phyloP scores from a whole-genome alignment of 2,329 filamentous ascomycete genomes.

The Epichloe coenophiala region DNA sequence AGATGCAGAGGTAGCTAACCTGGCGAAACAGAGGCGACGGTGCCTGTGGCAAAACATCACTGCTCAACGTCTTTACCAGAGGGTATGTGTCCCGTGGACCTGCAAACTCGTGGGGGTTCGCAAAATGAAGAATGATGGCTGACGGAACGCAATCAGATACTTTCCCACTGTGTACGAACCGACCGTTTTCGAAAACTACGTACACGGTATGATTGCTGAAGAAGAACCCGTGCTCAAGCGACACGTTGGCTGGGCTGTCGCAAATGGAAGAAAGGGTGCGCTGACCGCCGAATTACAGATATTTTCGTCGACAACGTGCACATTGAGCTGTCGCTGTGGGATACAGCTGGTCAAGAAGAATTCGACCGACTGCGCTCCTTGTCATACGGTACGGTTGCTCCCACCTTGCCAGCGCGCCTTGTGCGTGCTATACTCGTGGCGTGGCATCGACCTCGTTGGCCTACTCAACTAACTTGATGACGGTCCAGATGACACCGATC shows the following conservation, averaged over 20 bases:
- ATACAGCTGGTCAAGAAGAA: constrained; percentile 97
- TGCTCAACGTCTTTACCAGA: constrained; percentile 97
- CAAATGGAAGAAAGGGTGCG: neutral
- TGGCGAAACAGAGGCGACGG: constrained; percentile 61
- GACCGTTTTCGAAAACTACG: constrained; percentile 97
- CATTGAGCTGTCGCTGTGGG: constrained; percentile 95
- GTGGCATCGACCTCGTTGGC: neutral
- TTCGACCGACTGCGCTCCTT: constrained; percentile 92
- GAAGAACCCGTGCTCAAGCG: neutral
- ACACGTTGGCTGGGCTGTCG: neutral
- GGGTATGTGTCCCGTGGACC: constrained; percentile 44
- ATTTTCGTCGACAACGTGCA: constrained; percentile 97
- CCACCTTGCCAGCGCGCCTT: neutral
- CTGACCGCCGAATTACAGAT: constrained; percentile 38
- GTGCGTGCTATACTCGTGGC: neutral
- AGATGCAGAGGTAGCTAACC: neutral
- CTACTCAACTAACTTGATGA: constrained; percentile 6
- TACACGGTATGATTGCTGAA: constrained; percentile 57
- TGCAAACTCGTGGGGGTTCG: neutral
- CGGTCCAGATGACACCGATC: constrained; percentile 64
- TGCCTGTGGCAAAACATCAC: constrained; percentile 91
- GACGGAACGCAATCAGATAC: constrained; percentile 43
- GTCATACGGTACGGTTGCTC: constrained; percentile 57
- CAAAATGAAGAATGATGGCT: neutral
- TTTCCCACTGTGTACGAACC: constrained; percentile 98